Evolutionary conservation across 2,329 filamentous ascomycete genomes (phyloP), one percentile per base, ranked within the genome.

Genomic region (Escovopsis weberi): DNA sequence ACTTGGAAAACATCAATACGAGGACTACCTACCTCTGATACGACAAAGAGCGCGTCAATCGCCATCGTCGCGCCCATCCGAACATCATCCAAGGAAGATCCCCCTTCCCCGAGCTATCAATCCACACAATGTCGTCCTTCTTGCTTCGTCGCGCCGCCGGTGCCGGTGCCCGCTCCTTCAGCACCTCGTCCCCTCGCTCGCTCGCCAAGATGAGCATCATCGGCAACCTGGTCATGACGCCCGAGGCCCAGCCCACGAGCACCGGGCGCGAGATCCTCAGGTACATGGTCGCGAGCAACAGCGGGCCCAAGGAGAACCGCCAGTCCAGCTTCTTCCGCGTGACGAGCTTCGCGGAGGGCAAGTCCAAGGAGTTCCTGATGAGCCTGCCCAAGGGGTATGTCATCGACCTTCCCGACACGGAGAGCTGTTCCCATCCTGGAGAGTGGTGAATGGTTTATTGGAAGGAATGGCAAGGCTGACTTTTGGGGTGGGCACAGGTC

Each of bases 321-420:
- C 73, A 78, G 58, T 85, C 82, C 28, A 91, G 81, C 69, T 96
- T 84, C 83, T 96, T 93, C 72, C 73, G 72, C 45, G 70, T 96
- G 43, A 70, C 78, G 32, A 78, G 72, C 65, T 96, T 96, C 59
- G 66, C 68, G 12, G 78, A 85, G 50, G 84, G 82, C 11, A 63
- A 73, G 40, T 69, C 74, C 59, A 79, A 80, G 56, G 84, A 94
- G 48, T 81, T 75, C 56, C 59, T 94, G 52, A 65, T 84, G 56
- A 68, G 64, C 55, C 63, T 95, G 62, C 77, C 78, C 43, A 96
- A 95, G 70, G 89, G 89, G 85, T 94, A 66, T 60, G 84, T 74
- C 46, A 44, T 28, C 32, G 26, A 44, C 42, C 40, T 15, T 15
- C 15, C 15, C 15, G 2, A 2, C 15, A 15, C 15, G 15, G 15